Conservation (phyloP, 2,329 filamentous ascomycete species). For the Diaporthe citri region DNA sequence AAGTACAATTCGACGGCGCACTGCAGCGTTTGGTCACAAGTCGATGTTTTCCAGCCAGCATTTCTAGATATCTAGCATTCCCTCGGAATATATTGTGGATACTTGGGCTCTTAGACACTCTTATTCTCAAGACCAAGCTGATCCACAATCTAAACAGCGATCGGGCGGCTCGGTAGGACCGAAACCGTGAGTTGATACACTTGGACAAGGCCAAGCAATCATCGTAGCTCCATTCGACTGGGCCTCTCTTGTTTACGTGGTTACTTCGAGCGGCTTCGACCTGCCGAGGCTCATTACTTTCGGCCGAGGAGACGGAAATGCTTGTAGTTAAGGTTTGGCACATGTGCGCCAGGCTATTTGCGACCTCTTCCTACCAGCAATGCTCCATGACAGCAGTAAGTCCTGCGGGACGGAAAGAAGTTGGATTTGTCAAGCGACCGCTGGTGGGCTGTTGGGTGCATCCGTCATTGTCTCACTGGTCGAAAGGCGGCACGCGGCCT, state of each 20-base stretch:
- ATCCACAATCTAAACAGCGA: background rate
- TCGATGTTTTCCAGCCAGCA: background rate
- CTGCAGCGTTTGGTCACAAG: background rate
- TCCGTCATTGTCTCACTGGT: background rate
- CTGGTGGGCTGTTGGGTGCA: background rate
- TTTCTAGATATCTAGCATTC: background rate
- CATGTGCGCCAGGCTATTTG: background rate
- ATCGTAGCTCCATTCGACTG: background rate
- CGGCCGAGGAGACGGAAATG: background rate
- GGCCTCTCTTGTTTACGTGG: background rate
- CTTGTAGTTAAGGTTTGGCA: background rate
- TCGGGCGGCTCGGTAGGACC: background rate
- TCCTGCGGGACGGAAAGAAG: background rate
- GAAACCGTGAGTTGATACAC: background rate
- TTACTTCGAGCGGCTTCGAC: background rate
- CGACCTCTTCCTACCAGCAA: background rate
- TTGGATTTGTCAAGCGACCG: conserved; percentile 10
- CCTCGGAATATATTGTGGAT: background rate
- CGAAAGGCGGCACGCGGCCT: background rate
- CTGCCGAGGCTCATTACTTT: background rate
- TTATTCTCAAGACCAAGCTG: background rate
- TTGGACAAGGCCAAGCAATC: background rate
- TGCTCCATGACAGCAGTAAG: background rate
- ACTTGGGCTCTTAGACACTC: too few species aligned
- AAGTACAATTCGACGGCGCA: background rate